Percentiles rank a stretch among this genome's conserved stretches.
Evolutionary conservation across 73 alveolate genomes (phyloP).

Genomic region (Stentor coeruleus): DNA sequence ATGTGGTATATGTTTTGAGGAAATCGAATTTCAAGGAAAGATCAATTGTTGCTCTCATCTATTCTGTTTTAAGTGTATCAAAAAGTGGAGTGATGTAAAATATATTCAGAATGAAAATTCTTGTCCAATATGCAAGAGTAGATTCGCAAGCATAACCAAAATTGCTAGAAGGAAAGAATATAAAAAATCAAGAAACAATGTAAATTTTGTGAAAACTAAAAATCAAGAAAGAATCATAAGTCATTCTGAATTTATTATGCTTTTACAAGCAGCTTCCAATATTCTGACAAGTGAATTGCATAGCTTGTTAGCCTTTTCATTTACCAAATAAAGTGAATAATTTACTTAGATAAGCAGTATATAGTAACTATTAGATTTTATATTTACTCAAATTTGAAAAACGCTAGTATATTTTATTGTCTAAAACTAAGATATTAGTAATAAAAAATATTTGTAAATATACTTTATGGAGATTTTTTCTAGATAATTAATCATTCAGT

Average conservation of each 20-base stretch:
- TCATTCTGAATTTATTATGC: background rate
- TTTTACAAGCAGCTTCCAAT: background rate
- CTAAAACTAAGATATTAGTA: no score
- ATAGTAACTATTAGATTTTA: no score
- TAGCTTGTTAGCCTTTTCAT: background rate
- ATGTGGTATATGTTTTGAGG: background rate
- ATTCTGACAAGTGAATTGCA: background rate
- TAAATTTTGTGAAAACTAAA: background rate
- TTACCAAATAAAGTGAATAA: no score
- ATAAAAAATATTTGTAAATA: no score
- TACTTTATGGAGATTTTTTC: no score
- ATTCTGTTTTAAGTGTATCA: constrained; percentile 3
- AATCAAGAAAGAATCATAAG: background rate
- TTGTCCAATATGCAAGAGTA: constrained; percentile 6
- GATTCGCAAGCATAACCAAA: background rate
- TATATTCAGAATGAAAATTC: background rate
- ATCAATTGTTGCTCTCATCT: background rate
- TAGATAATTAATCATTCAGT: no score
- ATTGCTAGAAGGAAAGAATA: background rate
- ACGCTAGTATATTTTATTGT: no score
- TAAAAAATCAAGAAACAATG: background rate
- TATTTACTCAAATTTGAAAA: no score
- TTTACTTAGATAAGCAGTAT: no score
- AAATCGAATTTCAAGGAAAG: constrained; percentile 15
- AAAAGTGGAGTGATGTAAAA: constrained; percentile 8